These are phyloP conservation scores for Dipodascus albidus DNA, from an alignment of 805 yeast species.

Conservation along the genomic window DNA sequence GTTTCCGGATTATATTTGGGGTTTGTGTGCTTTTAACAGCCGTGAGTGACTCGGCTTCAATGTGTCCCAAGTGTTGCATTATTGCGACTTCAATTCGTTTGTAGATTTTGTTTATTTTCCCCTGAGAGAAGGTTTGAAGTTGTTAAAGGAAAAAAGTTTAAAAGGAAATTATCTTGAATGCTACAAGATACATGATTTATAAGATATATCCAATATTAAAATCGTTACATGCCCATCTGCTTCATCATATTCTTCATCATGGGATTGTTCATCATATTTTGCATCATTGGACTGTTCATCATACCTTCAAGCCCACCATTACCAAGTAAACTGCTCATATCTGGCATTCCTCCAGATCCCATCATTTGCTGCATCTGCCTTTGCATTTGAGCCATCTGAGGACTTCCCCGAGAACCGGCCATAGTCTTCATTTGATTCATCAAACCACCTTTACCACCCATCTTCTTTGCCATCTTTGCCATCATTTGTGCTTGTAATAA, in stretches of 20 bases:
- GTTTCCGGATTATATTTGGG: neutral
- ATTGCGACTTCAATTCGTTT: neutral
- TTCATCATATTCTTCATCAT: slow-evolving; percentile 37
- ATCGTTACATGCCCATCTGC: slow-evolving; percentile 30
- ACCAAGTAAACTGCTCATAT: slow-evolving; percentile 27
- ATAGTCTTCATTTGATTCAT: slow-evolving; percentile 31
- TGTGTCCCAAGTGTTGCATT: too few species aligned
- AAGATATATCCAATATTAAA: too few species aligned
- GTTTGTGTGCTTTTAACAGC: neutral
- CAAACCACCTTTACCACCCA: slow-evolving; percentile 43
- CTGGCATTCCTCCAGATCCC: slow-evolving; percentile 54
- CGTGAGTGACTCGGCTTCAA: neutral
- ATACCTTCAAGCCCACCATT: slow-evolving; percentile 44
- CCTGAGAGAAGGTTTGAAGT: neutral
- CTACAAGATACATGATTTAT: too few species aligned
- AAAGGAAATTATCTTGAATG: too few species aligned
- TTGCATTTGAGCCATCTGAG: slow-evolving; percentile 35
- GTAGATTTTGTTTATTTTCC: neutral
- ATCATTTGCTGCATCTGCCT: slow-evolving; percentile 36
- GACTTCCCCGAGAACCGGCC: slow-evolving; percentile 24
- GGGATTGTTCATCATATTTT: slow-evolving; percentile 41
- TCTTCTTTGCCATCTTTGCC: slow-evolving; percentile 81
- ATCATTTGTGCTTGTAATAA: slow-evolving; percentile 85
- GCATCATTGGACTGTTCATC: slow-evolving; percentile 59
- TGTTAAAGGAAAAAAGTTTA: neutral